These are phyloP conservation scores for Phytophthora sp. DNA, from an alignment of 352 stramenopile species.

Conservation along the genomic window DNA sequence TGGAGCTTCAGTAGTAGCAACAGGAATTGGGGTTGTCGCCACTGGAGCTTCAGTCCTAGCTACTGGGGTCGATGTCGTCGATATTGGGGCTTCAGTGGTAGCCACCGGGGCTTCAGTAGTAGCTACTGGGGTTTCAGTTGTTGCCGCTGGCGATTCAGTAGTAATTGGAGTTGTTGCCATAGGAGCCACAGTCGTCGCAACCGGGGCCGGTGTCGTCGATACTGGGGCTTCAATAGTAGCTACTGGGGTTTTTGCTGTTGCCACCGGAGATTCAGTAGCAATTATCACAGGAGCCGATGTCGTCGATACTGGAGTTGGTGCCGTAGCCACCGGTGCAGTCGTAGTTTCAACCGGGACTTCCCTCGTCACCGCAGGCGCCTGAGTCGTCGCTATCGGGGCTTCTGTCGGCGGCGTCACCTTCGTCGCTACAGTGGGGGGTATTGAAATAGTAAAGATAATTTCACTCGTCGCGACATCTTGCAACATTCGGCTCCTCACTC, in stretches of 20 bases:
- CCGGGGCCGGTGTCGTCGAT: constrained; percentile 2
- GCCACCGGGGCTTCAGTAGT: background rate
- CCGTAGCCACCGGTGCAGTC: background rate
- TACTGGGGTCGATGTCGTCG: constrained; percentile 2
- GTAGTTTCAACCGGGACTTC: background rate
- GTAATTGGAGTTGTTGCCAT: background rate
- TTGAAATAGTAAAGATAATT: constrained; percentile 6
- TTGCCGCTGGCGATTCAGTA: background rate
- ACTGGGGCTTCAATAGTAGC: background rate
- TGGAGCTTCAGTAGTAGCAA: background rate
- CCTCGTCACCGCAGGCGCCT: constrained; percentile 2
- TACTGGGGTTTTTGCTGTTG: background rate
- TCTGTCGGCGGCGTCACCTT: background rate
- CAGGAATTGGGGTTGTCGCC: background rate
- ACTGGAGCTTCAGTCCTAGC: constrained; percentile 3
- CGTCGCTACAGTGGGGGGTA: background rate
- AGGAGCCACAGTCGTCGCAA: constrained; percentile 5
- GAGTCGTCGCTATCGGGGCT: background rate
- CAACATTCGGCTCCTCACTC: constrained; percentile 19
- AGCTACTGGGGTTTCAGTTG: constrained; percentile 1
- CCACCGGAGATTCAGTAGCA: constrained; percentile 1
- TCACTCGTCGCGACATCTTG: constrained; percentile 18
- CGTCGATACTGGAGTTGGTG: background rate
- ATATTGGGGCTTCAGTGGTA: constrained; percentile 7
- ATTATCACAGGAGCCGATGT: background rate